Conservation (phyloP, 352 stramenopile species). For the Phytophthora fragariae region DNA sequence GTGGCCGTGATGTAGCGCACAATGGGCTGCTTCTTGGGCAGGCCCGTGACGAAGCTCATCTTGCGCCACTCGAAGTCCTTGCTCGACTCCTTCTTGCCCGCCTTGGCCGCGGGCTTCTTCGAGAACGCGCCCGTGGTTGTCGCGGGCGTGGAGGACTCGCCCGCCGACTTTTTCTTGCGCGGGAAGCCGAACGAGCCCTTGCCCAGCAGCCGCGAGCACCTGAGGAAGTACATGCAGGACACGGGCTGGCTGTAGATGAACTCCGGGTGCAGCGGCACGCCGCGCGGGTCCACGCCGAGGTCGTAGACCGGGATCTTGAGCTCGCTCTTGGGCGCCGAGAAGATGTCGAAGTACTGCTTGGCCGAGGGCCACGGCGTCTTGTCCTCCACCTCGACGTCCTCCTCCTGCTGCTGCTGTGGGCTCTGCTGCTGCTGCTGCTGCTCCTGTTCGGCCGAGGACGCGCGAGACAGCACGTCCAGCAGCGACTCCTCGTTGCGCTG, state of each 20-base stretch:
- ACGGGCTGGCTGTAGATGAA: constrained; percentile 82
- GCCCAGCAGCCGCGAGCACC: constrained; percentile 61
- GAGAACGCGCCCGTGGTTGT: constrained; percentile 14
- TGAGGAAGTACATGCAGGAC: constrained; percentile 85
- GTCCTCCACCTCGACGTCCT: constrained; percentile 60
- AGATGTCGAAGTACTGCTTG: constrained; percentile 69
- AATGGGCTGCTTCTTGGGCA: constrained; percentile 77
- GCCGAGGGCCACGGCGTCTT: constrained; percentile 84
- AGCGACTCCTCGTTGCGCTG: constrained; percentile 30
- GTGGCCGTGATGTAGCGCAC: constrained; percentile 84
- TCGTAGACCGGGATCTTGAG: constrained; percentile 73
- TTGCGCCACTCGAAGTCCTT: constrained; percentile 87
- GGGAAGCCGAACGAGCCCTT: constrained; percentile 81
- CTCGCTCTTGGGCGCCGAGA: constrained; percentile 43
- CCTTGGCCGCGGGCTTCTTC: constrained; percentile 32
- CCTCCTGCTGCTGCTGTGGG: constrained; percentile 8
- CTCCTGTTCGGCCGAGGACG: constrained; percentile 9
- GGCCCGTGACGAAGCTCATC: constrained; percentile 83
- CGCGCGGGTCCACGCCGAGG: constrained; percentile 73
- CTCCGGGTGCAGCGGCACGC: constrained; percentile 74
- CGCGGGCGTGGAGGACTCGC: constrained; percentile 18
- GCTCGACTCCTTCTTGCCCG: constrained; percentile 55
- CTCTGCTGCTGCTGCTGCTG: constrained; percentile 28
- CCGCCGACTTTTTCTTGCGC: constrained; percentile 55
- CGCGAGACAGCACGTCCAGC: constrained; percentile 32